A percentile compares a stretch with the other conserved stretches of the same genome.
Conservation (phyloP, 1,284 basidiomycete genomes). For the Cerioporus squamosus region DNA sequence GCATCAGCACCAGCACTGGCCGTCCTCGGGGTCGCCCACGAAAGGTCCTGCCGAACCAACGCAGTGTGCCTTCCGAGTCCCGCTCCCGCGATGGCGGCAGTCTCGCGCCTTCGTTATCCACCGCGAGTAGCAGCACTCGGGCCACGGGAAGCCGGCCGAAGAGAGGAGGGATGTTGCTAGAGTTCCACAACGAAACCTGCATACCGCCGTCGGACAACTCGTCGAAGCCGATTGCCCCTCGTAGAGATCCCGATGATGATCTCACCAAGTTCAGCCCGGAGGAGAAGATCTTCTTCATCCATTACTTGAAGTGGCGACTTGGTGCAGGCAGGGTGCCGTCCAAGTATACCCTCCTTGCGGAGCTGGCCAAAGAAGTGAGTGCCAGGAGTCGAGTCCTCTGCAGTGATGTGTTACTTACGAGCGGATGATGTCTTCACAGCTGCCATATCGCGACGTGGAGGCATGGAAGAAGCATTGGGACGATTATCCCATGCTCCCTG, state of each 20-base stretch:
- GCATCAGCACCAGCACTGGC: no score
- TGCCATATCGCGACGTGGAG: not conserved
- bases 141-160: no score
- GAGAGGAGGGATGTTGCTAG: no score
- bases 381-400: no score
- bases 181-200: not conserved
- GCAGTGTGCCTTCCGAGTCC: no score
- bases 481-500: conserved; percentile 6
- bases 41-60: no score
- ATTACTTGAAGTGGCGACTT: conserved; percentile 15
- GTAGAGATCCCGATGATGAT: no score
- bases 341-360: not conserved
- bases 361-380: not conserved
- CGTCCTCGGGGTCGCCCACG: no score
- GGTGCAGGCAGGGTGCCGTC: not conserved
- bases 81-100: no score
- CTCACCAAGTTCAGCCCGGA: conserved; percentile 6
- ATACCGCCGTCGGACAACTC: not conserved
- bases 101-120: no score
- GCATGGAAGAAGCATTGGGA: conserved; percentile 22
- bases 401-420: no score
- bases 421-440: not conserved
- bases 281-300: conserved; percentile 14
- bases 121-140: no score
- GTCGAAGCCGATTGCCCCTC: not conserved